Percentiles rank a stretch among this genome's conserved stretches.
phyloP scores from a whole-genome alignment of 352 stramenopile genomes.

The Phytopythium cucurbitacearum region DNA sequence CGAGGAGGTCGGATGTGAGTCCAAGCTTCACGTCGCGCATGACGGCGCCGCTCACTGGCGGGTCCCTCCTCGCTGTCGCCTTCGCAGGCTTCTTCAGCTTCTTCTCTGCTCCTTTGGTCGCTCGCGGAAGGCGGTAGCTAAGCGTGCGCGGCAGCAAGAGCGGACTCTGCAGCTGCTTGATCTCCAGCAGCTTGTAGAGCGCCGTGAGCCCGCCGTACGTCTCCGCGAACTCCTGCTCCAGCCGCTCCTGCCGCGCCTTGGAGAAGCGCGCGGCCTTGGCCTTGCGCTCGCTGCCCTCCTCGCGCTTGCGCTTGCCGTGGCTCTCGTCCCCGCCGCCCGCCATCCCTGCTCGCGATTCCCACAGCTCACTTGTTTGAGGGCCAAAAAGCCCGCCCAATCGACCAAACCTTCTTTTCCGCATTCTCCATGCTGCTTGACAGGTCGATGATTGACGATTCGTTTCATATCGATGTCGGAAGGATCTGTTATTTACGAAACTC shows the following conservation, averaged over 20 bases:
- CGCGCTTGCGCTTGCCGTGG: conserved; percentile 62
- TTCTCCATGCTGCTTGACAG: background rate
- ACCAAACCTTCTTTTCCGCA: background rate
- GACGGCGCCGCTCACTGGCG: conserved; percentile 17
- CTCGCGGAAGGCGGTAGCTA: conserved; percentile 55
- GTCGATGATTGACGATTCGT: background rate
- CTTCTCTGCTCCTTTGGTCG: conserved; percentile 6
- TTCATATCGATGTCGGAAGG: background rate
- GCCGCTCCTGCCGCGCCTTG: conserved; percentile 62
- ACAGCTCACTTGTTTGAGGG: background rate
- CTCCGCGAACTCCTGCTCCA: conserved; percentile 78
- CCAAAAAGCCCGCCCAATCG: background rate
- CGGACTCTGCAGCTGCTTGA: conserved; percentile 62
- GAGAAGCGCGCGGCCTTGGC: conserved; percentile 31
- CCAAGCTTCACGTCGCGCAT: conserved; percentile 61
- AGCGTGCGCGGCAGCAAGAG: conserved; percentile 77
- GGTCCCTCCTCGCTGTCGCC: background rate
- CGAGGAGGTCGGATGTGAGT: conserved; percentile 62
- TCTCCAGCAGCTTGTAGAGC: conserved; percentile 82
- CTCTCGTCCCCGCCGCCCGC: conserved; percentile 10
- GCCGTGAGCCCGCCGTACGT: conserved; percentile 72
- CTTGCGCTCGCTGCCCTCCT: conserved; percentile 41
- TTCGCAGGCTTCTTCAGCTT: conserved; percentile 12
- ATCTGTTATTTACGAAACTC: no score
- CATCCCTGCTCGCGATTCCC: background rate